Conservation (phyloP, 441 rosid genomes). For the Manihot esculenta region DNA sequence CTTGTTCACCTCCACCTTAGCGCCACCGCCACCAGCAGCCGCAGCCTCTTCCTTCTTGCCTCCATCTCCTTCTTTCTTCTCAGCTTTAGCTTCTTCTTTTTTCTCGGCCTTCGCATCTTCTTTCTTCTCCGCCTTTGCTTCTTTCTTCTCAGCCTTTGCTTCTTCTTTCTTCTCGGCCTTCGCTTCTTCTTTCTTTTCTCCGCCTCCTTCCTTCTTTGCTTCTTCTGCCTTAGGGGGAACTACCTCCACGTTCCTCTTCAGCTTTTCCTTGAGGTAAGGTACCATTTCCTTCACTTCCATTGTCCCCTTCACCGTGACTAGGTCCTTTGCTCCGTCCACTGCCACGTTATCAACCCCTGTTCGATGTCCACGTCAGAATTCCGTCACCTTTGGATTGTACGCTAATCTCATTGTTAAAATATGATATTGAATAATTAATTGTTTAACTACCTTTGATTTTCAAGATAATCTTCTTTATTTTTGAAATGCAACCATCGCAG, state of each 20-base stretch:
- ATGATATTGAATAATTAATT: neutral
- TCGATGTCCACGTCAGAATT: constrained; percentile 25
- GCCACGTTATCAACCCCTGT: constrained; percentile 64
- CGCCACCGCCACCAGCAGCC: constrained; percentile 33
- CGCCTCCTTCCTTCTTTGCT: constrained; percentile 35
- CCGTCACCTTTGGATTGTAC: neutral
- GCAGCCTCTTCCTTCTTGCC: no score
- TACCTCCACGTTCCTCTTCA: constrained; percentile 68
- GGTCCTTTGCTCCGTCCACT: constrained; percentile 60
- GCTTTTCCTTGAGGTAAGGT: constrained; percentile 53
- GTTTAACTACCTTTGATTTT: constrained; percentile 48
- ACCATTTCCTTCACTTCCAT: constrained; percentile 56
- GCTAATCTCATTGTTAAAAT: neutral
- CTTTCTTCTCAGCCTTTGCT: constrained; percentile 26
- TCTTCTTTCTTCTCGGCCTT: constrained; percentile 21
- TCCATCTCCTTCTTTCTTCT: constrained; percentile 38
- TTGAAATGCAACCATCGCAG: constrained; percentile 74
- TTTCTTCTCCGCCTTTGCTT: constrained; percentile 38
- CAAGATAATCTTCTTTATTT: constrained; percentile 50
- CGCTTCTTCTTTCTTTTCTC: constrained; percentile 36
- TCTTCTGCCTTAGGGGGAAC: constrained; percentile 46
- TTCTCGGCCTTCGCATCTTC: constrained; percentile 38
- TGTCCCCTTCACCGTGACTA: constrained; percentile 73
- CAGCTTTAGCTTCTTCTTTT: constrained; percentile 36
- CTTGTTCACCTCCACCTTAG: constrained; percentile 59